Percentiles rank a stretch among this genome's conserved stretches.
Conservation (phyloP, 108 stramenopile species). For the Nitzschia sp. region DNA sequence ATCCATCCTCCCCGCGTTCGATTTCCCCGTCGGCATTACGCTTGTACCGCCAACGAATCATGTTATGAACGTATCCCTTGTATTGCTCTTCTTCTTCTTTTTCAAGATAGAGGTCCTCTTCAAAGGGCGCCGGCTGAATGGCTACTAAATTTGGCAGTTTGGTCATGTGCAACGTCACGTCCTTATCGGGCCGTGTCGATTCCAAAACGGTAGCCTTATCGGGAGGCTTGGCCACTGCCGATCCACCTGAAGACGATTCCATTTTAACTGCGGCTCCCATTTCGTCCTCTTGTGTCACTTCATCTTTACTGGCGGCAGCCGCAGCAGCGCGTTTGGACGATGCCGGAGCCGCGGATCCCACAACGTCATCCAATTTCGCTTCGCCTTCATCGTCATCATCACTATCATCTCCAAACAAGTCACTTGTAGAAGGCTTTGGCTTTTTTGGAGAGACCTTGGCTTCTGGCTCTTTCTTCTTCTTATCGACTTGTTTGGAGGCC, state of each 20-base stretch:
- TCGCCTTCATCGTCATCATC: conserved; percentile 30
- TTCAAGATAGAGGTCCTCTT: conserved; percentile 55
- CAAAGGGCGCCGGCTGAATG: conserved; percentile 71
- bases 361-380: conserved; percentile 53
- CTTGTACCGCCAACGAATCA: conserved; percentile 86
- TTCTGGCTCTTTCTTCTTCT: conserved; percentile 4
- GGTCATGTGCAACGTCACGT: conserved; percentile 56
- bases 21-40: conserved; percentile 36
- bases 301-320: neutral
- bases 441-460: neutral
- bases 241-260: neutral
- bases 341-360: conserved; percentile 38
- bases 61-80: conserved; percentile 70
- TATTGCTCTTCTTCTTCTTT: conserved; percentile 65
- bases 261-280: neutral
- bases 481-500: neutral
- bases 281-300: neutral
- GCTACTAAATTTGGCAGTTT: conserved; percentile 84
- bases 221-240: conserved; percentile 19
- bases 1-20: conserved; percentile 39
- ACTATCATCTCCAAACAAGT: conserved; percentile 30
- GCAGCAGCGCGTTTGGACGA: conserved; percentile 29
- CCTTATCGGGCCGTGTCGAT: conserved; percentile 20
- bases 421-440: conserved; percentile 16
- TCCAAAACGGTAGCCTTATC: conserved; percentile 43